Base-by-base conservation (phyloP, 345 rosid genomes). In the Hibiscus trionum region DNA sequence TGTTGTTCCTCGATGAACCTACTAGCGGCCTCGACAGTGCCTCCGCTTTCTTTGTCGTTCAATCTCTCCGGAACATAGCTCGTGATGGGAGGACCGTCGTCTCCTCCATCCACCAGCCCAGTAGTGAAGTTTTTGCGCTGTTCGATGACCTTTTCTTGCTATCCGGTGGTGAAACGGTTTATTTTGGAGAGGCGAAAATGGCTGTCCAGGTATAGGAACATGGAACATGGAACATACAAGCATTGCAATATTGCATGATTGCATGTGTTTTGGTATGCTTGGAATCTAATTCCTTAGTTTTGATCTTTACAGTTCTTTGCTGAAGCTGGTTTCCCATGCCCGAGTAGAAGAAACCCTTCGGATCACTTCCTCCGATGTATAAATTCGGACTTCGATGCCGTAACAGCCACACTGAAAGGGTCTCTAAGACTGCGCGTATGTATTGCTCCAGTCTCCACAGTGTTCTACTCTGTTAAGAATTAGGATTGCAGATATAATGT, bases 1-100 rank as follows among this genome's bases (percentile, higher is more conserved):
- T 88, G 35, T 66, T 90, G 80, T 90, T 88, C 77, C 90, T 90
- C 1, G 92, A 90, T 52, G 96, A 90, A 68, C 96, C 96, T 46
- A 88, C 89, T 0, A 90, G 90, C 21, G 96, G 92, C 52, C 89
- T 90, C 21, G 96, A 90, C 70, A 90, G 95, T 79, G 92, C 95
- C 61, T 85, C 95, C 0, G 90, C 95, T 57, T 90, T 90, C 85
- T 88, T 82, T 24, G 89, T 90, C 9, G 80, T 77, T 67, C 88
- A 86, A 70, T 72, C 90, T 21, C 86, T 90, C 10, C 77, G 89
- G 73, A 86, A 80, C 72, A 85, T 86, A 49, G 90, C 92, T 24
- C 85, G 82, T 0, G 96, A 88, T 66, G 90, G 90, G 47, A 78
- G 90, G 76, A 88, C 89, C 0, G 79, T 90, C 10, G 76, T 90